Base-by-base conservation (phyloP, 2,329 filamentous ascomycete genomes). In the Fusarium luffae region DNA sequence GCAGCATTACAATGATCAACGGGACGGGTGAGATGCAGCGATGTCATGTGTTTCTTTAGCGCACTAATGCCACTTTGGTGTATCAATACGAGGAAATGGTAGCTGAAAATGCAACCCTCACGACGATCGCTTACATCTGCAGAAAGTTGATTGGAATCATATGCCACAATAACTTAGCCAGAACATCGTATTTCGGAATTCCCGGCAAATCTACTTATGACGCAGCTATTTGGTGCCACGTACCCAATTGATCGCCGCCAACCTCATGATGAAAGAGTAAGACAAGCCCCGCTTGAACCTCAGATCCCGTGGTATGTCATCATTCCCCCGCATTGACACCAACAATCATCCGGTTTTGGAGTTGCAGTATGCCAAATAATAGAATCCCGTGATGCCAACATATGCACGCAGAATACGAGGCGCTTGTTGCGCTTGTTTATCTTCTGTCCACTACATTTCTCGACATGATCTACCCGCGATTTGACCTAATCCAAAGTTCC, bases 51-150 rank as follows among this genome's bases (percentile, higher is more conserved):
- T 18, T 30, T 16, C 9, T 43, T 8, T 49, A 14, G 4, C n/a
- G 47, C 18, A 18, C 28, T 49, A 16, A 32, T 23, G 19, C 18
- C 19, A 12, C 34, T 37, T 11, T 37, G 10, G 34, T 34, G 43
- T 34, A 5, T 14, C 18, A 43, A 61, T 61, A 61, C 59, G 59
- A 61, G 59, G 37, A 42, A 18, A 41, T 18, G 10, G 41, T 25
- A 16, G 41, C 42, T 23, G 12, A 27, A 10, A 19, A 34, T 43
- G 58, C 46, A 51, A 61, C 58, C 43, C 14, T 37, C 21, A 32
- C 5, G 44, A 1, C 30, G 59, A 51, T 60, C 55, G n/a, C 16
- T 43, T 6, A 34, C 34, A 43, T n/a, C n/a, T 27, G 51, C 34
- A 54, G 3, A 18, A 37, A 30, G 28, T 14, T 49, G 14, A 46